Evolutionary conservation across 805 yeast species (phyloP).

Genomic region (Cyberlindnera americana): DNA sequence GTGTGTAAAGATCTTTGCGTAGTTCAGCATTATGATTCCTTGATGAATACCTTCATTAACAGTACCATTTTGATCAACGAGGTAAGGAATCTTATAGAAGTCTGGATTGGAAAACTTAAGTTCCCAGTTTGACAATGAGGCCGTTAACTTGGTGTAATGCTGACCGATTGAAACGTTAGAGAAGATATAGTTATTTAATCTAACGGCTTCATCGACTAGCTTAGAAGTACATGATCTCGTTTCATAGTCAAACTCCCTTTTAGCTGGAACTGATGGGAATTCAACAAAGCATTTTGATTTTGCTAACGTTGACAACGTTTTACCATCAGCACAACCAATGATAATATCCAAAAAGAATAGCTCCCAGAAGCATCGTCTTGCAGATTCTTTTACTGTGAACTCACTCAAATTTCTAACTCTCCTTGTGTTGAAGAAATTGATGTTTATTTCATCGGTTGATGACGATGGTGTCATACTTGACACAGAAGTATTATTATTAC

Average conservation of each 20-base stretch:
- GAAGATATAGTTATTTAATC: conserved; percentile 43
- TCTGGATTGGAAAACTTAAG: conserved; percentile 43
- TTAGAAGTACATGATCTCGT: conserved; percentile 44
- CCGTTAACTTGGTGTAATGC: conserved; percentile 38
- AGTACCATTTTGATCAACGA: conserved; percentile 39
- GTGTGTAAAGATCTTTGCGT: conserved; percentile 53
- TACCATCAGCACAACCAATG: conserved; percentile 53
- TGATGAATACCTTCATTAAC: conserved; percentile 56
- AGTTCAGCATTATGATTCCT: conserved; percentile 43
- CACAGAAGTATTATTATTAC: conserved; percentile 7
- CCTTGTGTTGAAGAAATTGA: conserved; percentile 23
- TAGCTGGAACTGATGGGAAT: conserved; percentile 38
- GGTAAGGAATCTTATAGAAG: conserved; percentile 38
- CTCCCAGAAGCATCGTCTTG: conserved; percentile 51
- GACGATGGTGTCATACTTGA: conserved; percentile 15
- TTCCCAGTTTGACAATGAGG: conserved; percentile 50
- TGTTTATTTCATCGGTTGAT: conserved; percentile 20
- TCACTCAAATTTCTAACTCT: conserved; percentile 24
- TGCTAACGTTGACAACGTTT: conserved; percentile 38
- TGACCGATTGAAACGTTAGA: conserved; percentile 36
- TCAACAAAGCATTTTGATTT: conserved; percentile 33
- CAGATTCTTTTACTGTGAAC: conserved; percentile 25
- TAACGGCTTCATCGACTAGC: conserved; percentile 47
- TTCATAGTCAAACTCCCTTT: conserved; percentile 41
- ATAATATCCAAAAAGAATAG: conserved; percentile 47